These are phyloP conservation scores for Cryphonectria naterciae DNA, from an alignment of 2,329 filamentous ascomycete genomes.

Conservation along the genomic window DNA sequence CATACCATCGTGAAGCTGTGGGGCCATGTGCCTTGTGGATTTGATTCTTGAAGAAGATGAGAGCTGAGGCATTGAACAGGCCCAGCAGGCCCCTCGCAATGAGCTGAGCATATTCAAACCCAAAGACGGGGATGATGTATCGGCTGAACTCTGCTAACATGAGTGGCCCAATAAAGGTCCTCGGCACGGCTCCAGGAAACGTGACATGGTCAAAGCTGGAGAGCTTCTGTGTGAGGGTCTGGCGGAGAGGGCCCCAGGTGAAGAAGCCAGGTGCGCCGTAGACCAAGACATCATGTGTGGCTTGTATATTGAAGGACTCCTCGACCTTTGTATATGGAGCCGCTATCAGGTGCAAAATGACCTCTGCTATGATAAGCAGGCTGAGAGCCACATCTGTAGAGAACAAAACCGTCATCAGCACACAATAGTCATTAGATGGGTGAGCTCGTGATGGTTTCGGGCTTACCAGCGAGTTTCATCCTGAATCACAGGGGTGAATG, in stretches of 20 bases:
- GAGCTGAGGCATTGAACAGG: constrained; percentile 69
- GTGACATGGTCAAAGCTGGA: constrained; percentile 83
- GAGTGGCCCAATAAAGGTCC: constrained; percentile 85
- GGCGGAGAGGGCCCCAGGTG: constrained; percentile 73
- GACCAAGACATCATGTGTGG: constrained; percentile 83
- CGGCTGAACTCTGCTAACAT: constrained; percentile 73
- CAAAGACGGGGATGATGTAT: constrained; percentile 63
- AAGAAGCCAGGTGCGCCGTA: constrained; percentile 78
- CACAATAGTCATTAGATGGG: neutral
- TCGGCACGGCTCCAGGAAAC: constrained; percentile 89
- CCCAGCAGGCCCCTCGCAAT: constrained; percentile 79
- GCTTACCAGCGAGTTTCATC: constrained; percentile 8
- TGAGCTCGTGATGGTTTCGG: neutral
- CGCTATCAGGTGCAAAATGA: constrained; percentile 70
- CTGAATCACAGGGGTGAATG: neutral
- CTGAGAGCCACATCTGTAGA: constrained; percentile 51
- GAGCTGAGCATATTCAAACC: constrained; percentile 60
- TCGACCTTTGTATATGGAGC: constrained; percentile 97
- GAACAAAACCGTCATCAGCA: constrained; percentile 18
- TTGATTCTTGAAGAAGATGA: constrained; percentile 68
- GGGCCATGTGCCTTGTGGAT: constrained; percentile 71
- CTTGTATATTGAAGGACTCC: constrained; percentile 97
- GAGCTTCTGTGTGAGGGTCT: constrained; percentile 57
- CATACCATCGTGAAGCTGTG: constrained; percentile 76
- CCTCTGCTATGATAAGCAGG: constrained; percentile 63